phyloP scores from a whole-genome alignment of 345 rosid species.

The Citrus sinensis region DVS_A1.0 CM039164.1:27098001-27098500 shows the following conservation, averaged over 20 bases:
- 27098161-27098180: conserved; percentile 61
- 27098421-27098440: conserved; percentile 48
- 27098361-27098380: conserved; percentile 79
- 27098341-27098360: conserved; percentile 37
- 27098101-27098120: conserved; percentile 63
- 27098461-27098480: conserved; percentile 53
- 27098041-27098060: conserved; percentile 64
- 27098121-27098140: conserved; percentile 70
- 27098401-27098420: conserved; percentile 55
- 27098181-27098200: conserved; percentile 52
- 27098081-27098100: conserved; percentile 67
- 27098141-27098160: conserved; percentile 78
- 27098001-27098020: conserved; percentile 50
- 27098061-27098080: conserved; percentile 60
- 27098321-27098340: conserved; percentile 48
- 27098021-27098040: conserved; percentile 49
- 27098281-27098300: conserved; percentile 65
- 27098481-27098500: conserved; percentile 48
- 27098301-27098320: conserved; percentile 45
- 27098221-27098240: conserved; percentile 41
- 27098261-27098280: conserved; percentile 47
- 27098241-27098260: conserved; percentile 42
- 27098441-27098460: conserved; percentile 69
- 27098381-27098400: conserved; percentile 45
- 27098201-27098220: conserved; percentile 69